These are phyloP conservation scores for Limtongia smithiae DNA, from an alignment of 805 yeast genomes.

Conservation along the genomic window DNA sequence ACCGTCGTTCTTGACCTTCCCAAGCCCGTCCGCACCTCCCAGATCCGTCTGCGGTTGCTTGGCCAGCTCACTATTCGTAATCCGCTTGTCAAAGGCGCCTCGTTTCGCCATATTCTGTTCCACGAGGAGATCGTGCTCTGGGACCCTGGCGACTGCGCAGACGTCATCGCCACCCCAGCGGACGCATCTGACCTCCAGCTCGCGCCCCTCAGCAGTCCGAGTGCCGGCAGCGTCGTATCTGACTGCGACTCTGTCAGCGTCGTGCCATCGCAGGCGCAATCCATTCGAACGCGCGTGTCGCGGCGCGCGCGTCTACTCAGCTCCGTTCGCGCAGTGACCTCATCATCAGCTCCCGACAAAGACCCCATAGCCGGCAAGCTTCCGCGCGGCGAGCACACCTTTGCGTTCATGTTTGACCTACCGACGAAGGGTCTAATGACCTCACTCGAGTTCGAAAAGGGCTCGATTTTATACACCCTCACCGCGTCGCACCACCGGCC, in stretches of 20 bases:
- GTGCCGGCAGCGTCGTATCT: neutral
- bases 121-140: constrained; percentile 34
- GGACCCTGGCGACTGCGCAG: constrained; percentile 16
- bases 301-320: neutral
- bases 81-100: constrained; percentile 35
- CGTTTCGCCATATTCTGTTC: constrained; percentile 33
- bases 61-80: constrained; percentile 36
- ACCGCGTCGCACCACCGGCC: constrained; percentile 42
- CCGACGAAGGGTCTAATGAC: constrained; percentile 71
- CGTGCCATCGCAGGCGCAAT: neutral
- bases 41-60: constrained; percentile 31
- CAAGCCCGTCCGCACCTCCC: constrained; percentile 30
- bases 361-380: constrained; percentile 2
- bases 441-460: constrained; percentile 77
- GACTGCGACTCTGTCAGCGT: neutral
- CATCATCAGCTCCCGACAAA: neutral
- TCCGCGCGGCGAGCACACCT: constrained; percentile 69
- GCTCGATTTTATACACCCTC: constrained; percentile 67
- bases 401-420: constrained; percentile 79
- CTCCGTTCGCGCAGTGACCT: neutral
- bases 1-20: constrained; percentile 35
- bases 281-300: neutral
- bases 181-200: neutral
- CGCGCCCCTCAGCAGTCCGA: neutral
- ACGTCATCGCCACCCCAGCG: neutral